phyloP scores from a whole-genome alignment of 192 early-diverging fungal genomes.

The Coemansia sp. region DNA sequence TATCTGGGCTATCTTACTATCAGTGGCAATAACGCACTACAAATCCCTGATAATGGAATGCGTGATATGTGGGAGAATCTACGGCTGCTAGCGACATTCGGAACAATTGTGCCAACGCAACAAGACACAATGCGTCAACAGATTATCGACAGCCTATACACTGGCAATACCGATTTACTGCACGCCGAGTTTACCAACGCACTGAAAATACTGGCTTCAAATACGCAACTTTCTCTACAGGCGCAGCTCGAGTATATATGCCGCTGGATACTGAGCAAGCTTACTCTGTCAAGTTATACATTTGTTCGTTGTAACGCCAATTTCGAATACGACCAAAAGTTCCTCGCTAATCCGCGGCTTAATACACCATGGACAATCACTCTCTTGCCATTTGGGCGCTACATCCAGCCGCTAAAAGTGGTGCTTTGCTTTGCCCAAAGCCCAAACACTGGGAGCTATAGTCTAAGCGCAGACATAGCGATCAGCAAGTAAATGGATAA shows the following conservation, averaged over 20 bases:
- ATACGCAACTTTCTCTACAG: too few relatives aligned
- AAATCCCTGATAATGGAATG: background rate
- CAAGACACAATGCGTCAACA: conserved; percentile 3
- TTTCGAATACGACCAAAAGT: too few relatives aligned
- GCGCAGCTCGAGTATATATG: background rate
- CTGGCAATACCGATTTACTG: background rate
- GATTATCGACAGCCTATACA: conserved; percentile 8
- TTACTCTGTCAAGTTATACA: background rate
- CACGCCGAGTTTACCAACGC: background rate
- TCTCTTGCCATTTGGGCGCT: too few relatives aligned
- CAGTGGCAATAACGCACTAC: background rate
- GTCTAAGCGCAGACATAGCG: too few relatives aligned
- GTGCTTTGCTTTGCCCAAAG: too few relatives aligned
- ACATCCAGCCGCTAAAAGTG: too few relatives aligned
- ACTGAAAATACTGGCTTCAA: background rate
- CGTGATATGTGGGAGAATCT: conserved; percentile 9
- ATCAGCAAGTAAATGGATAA: too few relatives aligned
- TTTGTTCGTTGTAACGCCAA: too few relatives aligned
- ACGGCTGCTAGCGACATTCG: conserved; percentile 3
- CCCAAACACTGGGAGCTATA: too few relatives aligned
- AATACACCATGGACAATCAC: too few relatives aligned
- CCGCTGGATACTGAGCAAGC: conserved; percentile 1
- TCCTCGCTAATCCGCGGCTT: too few relatives aligned
- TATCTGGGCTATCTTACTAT: background rate
- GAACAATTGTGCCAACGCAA: background rate